A percentile compares a stretch with the other conserved stretches of the same genome.
phyloP scores from a whole-genome alignment of 257 asterid species.

The Capsicum baccatum region DNA sequence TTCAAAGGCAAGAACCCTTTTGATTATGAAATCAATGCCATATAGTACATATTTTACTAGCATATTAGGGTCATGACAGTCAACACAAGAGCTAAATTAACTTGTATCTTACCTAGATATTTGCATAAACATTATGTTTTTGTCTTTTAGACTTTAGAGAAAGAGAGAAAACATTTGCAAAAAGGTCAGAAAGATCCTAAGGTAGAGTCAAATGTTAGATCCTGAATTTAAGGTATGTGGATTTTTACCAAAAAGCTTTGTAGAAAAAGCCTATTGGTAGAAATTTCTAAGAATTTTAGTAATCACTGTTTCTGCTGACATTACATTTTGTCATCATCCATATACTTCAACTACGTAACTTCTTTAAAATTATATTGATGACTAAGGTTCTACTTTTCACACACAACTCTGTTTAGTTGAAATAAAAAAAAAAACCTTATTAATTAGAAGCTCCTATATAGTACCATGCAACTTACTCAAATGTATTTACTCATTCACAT shows the following conservation, averaged over 20 bases:
- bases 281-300: slow-evolving; percentile 26
- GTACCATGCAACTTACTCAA: slow-evolving; percentile 16
- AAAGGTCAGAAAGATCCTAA: slow-evolving; percentile 1
- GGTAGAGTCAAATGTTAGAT: slow-evolving; percentile 39
- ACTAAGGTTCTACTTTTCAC: background rate
- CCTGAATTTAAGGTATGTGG: slow-evolving; percentile 45
- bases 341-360: background rate
- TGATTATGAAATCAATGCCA: slow-evolving; percentile 26
- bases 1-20: slow-evolving; percentile 32
- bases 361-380: background rate
- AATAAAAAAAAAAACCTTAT: background rate
- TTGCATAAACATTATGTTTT: slow-evolving; percentile 23
- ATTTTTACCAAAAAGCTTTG: background rate
- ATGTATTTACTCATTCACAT: slow-evolving; percentile 9
- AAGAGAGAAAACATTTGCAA: background rate
- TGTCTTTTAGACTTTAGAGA: slow-evolving; percentile 22
- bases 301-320: slow-evolving; percentile 16
- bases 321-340: slow-evolving; percentile 29
- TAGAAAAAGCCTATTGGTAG: slow-evolving; percentile 21
- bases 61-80: background rate
- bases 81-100: background rate
- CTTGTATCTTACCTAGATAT: slow-evolving; percentile 25
- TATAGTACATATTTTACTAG: background rate
- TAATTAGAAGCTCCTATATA: background rate
- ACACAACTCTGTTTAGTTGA: background rate